Evolutionary conservation across 192 early-diverging fungal genomes (phyloP), one percentile per base, ranked within the genome.

Genomic region (Dissophora globulifera): DNA sequence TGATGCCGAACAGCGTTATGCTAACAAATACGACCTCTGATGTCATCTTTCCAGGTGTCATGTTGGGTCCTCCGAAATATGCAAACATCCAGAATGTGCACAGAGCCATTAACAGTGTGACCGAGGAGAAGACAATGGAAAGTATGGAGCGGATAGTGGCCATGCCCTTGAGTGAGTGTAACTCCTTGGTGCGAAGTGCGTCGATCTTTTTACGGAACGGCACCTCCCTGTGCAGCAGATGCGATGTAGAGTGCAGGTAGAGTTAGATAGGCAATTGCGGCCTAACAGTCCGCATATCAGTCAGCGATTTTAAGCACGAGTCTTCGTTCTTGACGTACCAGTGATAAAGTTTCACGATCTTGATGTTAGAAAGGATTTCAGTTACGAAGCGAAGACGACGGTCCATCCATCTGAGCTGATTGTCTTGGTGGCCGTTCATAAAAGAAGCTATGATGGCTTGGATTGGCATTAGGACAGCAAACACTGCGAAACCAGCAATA

Each of bases 1-100:
- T 60, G 50, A 81, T 81, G 25, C 89, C 84, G 67, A 91, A 91
- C 25, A 93, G 65, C 5, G 87, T 78, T 15, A 92, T 78, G 40
- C 84, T 83, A 3, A 89, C 86, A 63, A 92, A 93, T 4, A 90
- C 86, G 19, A 88, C 67, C 49, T 74, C 70, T 0, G 70, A 52
- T 12, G 22, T 64, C 29, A 74, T 26, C 20, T 58, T 59, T 32
- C 70, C 70, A 1, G 70, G 70, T 2, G 70, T 74, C 55, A 64
- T 59, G 25, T 59, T 48, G 11, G 70, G 70, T 7, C 70, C 70
- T 2, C 70, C 70, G 16, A 59, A 11, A 10, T 29, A 38, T 2
- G 70, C 33, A 35, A 52, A 74, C 6, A 64, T 62, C 41, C 54
- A 52, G 29, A 74, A 74, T 5, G 70, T 74, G 31, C 46, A 45